Base-by-base conservation (phyloP, 345 rosid species). In the Punica granatum region DNA sequence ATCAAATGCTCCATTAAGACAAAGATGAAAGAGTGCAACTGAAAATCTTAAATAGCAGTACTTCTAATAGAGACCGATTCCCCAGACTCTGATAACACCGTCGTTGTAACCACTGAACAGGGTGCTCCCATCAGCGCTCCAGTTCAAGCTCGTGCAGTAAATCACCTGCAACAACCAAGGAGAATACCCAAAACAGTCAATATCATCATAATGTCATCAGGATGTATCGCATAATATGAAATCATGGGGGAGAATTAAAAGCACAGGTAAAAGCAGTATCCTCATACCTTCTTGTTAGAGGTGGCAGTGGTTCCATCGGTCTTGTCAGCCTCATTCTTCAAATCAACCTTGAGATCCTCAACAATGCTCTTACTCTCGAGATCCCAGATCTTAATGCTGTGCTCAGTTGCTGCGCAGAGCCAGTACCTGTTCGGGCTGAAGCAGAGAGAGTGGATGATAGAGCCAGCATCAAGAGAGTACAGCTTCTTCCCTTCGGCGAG, bases 371-470 rank as follows among this genome's bases (percentile, higher is more conserved):
- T 94, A 77, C 98, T 94, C 80, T 94, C 98, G 1, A 94, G 81
- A 84, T 94, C 99, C 99, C 99, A 92, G 72, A 94, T 90, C 92
- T 92, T 94, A 58, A 94, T 92, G 53, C 99, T 91, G 28, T 80
- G 73, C 72, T 91, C 99, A 0, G 99, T 94, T 0, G 97, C 99
- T 7, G 99, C 98, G 60, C 98, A 94, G 0, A 94, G 83, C 99
- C 99, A 94, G 70, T 94, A 94, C 90, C 99, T 88, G 70, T 91
- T 94, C 3, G 99, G 99, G 56, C 99, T 91, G 70, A 94, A 94
- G 77, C 98, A 91, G 6, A 94, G 80, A 0, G 99, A 85, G 42
- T 94, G 74, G 69, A 94, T 90, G 18, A 92, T 83, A 10, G 95
- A 69, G 15, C 88, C 88, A 0, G 99, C 97, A 32, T 92, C 98